These are phyloP conservation scores for Leccinum angustisporum DNA, from an alignment of 1,284 basidiomycete species.

Conservation along the genomic window DNA sequence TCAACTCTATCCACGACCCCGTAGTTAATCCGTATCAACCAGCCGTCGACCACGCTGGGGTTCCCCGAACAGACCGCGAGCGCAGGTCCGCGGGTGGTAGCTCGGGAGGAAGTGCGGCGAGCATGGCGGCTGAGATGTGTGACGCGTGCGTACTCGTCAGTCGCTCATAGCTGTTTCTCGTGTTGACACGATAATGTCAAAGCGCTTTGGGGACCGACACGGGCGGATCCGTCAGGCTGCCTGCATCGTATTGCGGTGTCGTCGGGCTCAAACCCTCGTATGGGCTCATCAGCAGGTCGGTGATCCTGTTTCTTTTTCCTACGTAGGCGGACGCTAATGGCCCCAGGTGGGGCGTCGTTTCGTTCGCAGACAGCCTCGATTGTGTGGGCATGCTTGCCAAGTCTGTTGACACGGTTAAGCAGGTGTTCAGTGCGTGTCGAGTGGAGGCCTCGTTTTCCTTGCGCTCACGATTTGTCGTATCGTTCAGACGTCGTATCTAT, in stretches of 20 bases:
- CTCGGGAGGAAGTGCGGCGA: conserved; percentile 83
- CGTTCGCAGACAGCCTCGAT: conserved; percentile 94
- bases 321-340: conserved; percentile 13
- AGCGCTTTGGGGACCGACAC: conserved; percentile 95
- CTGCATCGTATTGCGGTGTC: conserved; percentile 92
- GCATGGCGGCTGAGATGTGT: conserved; percentile 76
- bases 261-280: conserved; percentile 95
- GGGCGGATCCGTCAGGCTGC: conserved; percentile 90
- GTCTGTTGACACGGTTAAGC: conserved; percentile 48
- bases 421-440: conserved; percentile 57
- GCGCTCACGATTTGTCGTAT: conserved; percentile 1
- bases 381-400: conserved; percentile 85
- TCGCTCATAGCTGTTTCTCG: neutral
- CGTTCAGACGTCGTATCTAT: conserved; percentile 58
- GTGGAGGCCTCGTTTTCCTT: neutral
- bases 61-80: conserved; percentile 32
- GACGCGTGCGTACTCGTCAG: conserved; percentile 59
- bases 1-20: conserved; percentile 69
- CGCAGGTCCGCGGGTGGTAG: conserved; percentile 77
- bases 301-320: neutral
- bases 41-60: conserved; percentile 16
- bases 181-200: conserved; percentile 16
- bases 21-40: conserved; percentile 72
- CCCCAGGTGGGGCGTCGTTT: conserved; percentile 83
- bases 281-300: conserved; percentile 83